Base-by-base conservation (phyloP, 345 rosid species). In the Populus pruinosa region DNA sequence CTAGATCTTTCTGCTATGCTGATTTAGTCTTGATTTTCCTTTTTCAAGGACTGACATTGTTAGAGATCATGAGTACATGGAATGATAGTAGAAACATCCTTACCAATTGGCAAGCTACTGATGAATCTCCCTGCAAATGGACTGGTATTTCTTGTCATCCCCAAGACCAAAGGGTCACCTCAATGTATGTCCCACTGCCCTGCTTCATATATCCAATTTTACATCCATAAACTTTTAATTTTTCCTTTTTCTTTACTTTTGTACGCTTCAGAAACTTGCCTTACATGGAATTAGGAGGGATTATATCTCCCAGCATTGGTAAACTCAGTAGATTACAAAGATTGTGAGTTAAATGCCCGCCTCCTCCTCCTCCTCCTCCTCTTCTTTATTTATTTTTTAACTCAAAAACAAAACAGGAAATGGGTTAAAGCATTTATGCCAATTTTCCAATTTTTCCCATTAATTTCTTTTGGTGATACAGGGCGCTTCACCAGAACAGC, bases 401-500 rank as follows among this genome's bases (percentile, higher is more conserved):
- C 50, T 41, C 47, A 69, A 50, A 49, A 36, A 4, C 41, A 47
- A 31, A 17, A 31, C 65, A 35, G 11, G 35, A 63, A 61, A 59
- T 50, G 66, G 69, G 21, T 72, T 50, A 17, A 69, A 64, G 18
- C 25, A 25, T 76, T 23, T 74, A 21, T 39, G 1, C 41, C 50
- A 17, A 23, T 4, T 41, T 49, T 73, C 77, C 18, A 1, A 64
- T 13, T 43, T 41, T 43, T 43, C 47, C 47, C 47, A 13, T 43
- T 43, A 43, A 39, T 31, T 25, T 39, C 31, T 77, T 47, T 47
- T 36, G 36, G 64, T 62, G 66, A 68, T 70, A 76, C 81, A 95
- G 99, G 82, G 96, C 98, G 77, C 91, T 95, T 81, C 99, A 95
- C 80, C 94, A 89, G 82, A 95, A 95, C 83, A 90, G 91, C 83